Evolutionary conservation across 2,329 filamentous ascomycete genomes (phyloP).

Genomic region (Fusarium falciforme): DNA sequence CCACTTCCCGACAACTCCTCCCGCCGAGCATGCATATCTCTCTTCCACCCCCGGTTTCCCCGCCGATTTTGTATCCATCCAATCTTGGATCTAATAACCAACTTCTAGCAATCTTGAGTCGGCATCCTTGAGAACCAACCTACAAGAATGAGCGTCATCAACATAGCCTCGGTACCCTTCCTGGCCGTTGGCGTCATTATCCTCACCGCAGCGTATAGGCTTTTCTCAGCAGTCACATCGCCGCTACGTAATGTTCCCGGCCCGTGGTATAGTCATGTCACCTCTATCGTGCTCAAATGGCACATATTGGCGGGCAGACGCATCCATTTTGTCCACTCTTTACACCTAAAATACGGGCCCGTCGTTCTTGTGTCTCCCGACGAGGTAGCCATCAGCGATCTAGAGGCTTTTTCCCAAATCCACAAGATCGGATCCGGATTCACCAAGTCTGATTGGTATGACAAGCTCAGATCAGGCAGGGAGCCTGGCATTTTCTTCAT

Average conservation of each 20-base stretch:
- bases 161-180: not conserved
- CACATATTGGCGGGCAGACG: constrained; percentile 5
- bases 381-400: constrained; percentile 16
- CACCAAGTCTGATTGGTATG: constrained; percentile 27
- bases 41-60: not conserved
- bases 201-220: not conserved
- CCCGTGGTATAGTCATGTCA: constrained; percentile 19
- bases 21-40: not conserved
- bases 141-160: not conserved
- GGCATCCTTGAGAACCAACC: not conserved
- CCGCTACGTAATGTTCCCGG: constrained; percentile 7
- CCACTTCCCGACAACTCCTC: not conserved
- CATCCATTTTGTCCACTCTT: constrained; percentile 15
- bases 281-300: constrained; percentile 3
- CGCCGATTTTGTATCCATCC: not conserved
- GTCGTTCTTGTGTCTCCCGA: constrained; percentile 8
- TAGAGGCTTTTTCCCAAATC: constrained; percentile 11
- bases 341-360: constrained; percentile 6
- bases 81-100: not conserved
- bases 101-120: not conserved
- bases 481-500: constrained; percentile 18
- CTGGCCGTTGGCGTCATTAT: not conserved
- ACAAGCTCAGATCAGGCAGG: not conserved
- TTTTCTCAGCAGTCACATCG: not conserved
- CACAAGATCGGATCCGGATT: constrained; percentile 30